These are phyloP conservation scores for Vigna hirtella DNA, from an alignment of 306 rosid species.

Conservation along the genomic window DNA sequence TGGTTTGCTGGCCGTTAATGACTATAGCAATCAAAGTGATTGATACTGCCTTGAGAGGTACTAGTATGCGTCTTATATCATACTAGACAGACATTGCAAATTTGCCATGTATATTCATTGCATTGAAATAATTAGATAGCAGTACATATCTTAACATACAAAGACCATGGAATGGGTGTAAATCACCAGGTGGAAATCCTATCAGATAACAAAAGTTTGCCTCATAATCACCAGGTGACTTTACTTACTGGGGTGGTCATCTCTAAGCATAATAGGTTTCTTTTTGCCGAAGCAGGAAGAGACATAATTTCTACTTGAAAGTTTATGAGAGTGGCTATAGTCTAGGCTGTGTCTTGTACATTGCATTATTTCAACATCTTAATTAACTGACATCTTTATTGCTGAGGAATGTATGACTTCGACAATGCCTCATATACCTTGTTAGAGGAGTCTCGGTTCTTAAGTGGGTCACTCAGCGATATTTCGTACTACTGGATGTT, in stretches of 20 bases:
- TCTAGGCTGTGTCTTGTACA: background rate
- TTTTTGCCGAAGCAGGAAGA: conserved; percentile 1
- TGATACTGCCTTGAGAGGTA: conserved; percentile 84
- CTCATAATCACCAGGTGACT: too few relatives aligned
- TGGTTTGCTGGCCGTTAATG: conserved; percentile 97
- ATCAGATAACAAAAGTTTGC: too few relatives aligned
- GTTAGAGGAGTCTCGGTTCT: background rate
- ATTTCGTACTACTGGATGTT: conserved; percentile 7
- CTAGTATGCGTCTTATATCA: conserved; percentile 28
- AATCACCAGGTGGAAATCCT: too few relatives aligned
- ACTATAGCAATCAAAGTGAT: conserved; percentile 89
- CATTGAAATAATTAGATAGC: background rate
- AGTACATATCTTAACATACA: too few relatives aligned
- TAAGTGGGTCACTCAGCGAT: background rate
- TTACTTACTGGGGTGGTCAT: background rate
- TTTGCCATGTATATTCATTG: background rate
- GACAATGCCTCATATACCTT: conserved; percentile 8
- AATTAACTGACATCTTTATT: background rate
- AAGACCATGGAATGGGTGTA: too few relatives aligned
- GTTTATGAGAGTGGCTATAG: background rate
- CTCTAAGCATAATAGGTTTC: background rate
- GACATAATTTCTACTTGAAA: conserved; percentile 16
- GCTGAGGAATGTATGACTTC: conserved; percentile 20
- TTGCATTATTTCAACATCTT: background rate
- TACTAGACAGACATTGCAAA: background rate